Base-by-base conservation (phyloP, 2,329 filamentous ascomycete genomes). In the Alternaria gansuensis region DNA sequence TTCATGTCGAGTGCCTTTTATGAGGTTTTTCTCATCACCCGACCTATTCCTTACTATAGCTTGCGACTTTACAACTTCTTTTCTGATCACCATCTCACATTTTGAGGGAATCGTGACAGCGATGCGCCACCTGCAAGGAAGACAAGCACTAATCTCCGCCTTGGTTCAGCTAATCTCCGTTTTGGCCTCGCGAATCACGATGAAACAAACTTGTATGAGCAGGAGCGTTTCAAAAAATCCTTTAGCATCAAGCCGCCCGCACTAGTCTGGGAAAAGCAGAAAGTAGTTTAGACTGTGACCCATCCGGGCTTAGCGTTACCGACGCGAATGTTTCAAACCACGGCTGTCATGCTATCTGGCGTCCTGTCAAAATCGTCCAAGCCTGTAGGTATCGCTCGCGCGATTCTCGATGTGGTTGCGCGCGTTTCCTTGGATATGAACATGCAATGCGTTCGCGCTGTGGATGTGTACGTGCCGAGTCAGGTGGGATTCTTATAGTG, bases 201-300 rank as follows among this genome's bases (percentile, higher is more conserved):
- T 65, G 66, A 66, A 65, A 68, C 62, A 57, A 55, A 44, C 33
- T 57, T 54, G 31, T 46, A 65, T 65, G 54, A 58, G 44, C 62
- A 65, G 59, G 62, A 56, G 36, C 46, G 51, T 53, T 61, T 52
- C 49, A 49, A 31, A 31, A 6, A 37, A 65, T 61, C 66, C 66
- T 62, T 57, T 57, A 56, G 59, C 51, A 54, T 33, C 51, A 59
- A 64, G 55, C 44, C 50, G 46, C 31, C 9, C 39, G 46, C 57
- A 54, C 64, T 54, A 66, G 26, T 5, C 34, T 7, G 5, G 9
- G 33, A 45, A 17, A 45, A 45, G 56, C 14, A 54, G 3, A n/a
- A 26, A n/a, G 26, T 36, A 14, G 59, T 52, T 23, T 51, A 28
- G 41, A 29, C 2, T 9, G 13, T n/a, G 1, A 28, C 54, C 44